phyloP scores from a whole-genome alignment of 345 rosid species.

The Gossypium stocksii region DNA sequence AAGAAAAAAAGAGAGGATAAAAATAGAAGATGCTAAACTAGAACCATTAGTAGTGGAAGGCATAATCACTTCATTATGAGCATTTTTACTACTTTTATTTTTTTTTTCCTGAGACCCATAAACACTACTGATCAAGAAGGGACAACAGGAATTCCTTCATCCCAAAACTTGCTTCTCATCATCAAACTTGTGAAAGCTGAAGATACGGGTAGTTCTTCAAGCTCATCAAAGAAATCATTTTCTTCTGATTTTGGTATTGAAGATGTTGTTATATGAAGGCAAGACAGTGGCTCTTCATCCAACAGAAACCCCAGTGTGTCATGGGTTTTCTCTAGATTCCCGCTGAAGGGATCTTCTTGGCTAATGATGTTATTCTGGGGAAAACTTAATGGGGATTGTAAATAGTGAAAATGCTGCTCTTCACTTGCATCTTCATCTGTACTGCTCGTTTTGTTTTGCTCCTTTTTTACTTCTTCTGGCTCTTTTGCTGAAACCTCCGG shows the following conservation, averaged over 20 bases:
- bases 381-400: slow-evolving; percentile 30
- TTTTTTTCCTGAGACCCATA: slow-evolving; percentile 14
- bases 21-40: background rate
- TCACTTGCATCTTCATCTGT: slow-evolving; percentile 26
- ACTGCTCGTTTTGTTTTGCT: slow-evolving; percentile 8
- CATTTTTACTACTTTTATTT: slow-evolving; percentile 22
- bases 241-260: slow-evolving; percentile 39
- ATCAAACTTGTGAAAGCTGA: slow-evolving; percentile 44
- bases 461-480: slow-evolving; percentile 9
- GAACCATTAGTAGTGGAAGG: slow-evolving; percentile 9
- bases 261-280: slow-evolving; percentile 25
- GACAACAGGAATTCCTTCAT: slow-evolving; percentile 58
- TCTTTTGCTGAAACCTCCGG: slow-evolving; percentile 8
- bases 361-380: slow-evolving; percentile 31
- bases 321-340: slow-evolving; percentile 15
- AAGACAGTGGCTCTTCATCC: slow-evolving; percentile 45
- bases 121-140: slow-evolving; percentile 39
- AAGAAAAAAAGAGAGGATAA: background rate
- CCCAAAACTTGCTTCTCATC: slow-evolving; percentile 38
- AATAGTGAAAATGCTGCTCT: slow-evolving; percentile 40
- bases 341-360: slow-evolving; percentile 36
- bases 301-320: slow-evolving; percentile 32
- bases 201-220: slow-evolving; percentile 55
- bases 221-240: slow-evolving; percentile 71
- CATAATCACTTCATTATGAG: slow-evolving; percentile 16